Evolutionary conservation across 805 yeast species (phyloP).

Genomic region (Candida qinlingensis): DNA sequence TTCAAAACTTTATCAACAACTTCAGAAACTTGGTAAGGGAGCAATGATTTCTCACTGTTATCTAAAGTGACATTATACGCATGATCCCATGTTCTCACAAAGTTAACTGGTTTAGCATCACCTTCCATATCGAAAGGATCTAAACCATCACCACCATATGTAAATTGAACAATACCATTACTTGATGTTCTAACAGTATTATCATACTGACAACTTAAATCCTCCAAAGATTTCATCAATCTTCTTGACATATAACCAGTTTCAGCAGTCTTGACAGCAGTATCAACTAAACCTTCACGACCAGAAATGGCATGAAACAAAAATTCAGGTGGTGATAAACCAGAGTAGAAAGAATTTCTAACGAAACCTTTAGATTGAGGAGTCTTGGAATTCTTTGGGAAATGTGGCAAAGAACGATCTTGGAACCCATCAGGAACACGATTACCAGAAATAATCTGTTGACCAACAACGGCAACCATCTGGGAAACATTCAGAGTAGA

Average conservation of each 20-base stretch:
- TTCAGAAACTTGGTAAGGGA: conserved; percentile 64
- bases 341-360: conserved; percentile 89
- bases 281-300: conserved; percentile 98
- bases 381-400: conserved; percentile 90
- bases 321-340: conserved; percentile 94
- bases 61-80: conserved; percentile 68
- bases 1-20: conserved; percentile 48
- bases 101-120: conserved; percentile 94
- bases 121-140: conserved; percentile 99
- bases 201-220: conserved; percentile 89
- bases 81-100: conserved; percentile 92
- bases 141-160: conserved; percentile 97
- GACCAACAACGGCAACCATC: conserved; percentile 99
- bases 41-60: conserved; percentile 46
- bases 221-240: conserved; percentile 96
- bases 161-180: conserved; percentile 95
- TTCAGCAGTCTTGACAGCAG: conserved; percentile 99
- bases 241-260: conserved; percentile 99
- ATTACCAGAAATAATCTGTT: conserved; percentile 96
- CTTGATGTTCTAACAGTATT: conserved; percentile 92
- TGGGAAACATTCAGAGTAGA: conserved; percentile 96
- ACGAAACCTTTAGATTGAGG: conserved; percentile 98
- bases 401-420: conserved; percentile 96
- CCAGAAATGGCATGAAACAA: conserved; percentile 98
- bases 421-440: conserved; percentile 99